These are phyloP conservation scores for Globisporangium megalacanthum DNA, from an alignment of 352 stramenopile species.

Conservation along the genomic window DNA sequence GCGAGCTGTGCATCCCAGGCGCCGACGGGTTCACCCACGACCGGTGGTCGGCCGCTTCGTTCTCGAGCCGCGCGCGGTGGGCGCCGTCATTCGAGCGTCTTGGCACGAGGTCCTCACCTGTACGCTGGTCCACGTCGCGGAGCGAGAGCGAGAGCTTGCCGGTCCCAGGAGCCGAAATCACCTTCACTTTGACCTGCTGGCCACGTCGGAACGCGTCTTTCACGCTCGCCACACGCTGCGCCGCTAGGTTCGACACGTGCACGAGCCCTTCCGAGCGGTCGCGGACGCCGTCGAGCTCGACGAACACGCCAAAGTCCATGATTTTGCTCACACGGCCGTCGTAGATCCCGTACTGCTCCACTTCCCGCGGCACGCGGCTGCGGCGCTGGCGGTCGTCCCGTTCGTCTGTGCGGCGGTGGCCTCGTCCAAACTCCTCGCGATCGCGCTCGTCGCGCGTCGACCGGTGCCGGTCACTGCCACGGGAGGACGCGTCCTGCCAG, in stretches of 20 bases:
- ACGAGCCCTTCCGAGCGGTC: conserved; percentile 91
- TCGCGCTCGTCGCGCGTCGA: conserved; percentile 25
- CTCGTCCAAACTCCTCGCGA: conserved; percentile 13
- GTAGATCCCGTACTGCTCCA: conserved; percentile 95
- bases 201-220: conserved; percentile 85
- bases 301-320: conserved; percentile 97
- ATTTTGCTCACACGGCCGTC: conserved; percentile 91
- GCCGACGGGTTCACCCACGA: conserved; percentile 86
- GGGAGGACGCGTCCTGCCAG: conserved; percentile 14
- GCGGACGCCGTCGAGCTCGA: conserved; percentile 84
- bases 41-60: conserved; percentile 41
- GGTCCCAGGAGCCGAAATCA: conserved; percentile 88
- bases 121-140: conserved; percentile 96
- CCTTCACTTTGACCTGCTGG: conserved; percentile 95
- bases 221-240: conserved; percentile 80
- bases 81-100: conserved; percentile 72
- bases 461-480: conserved; percentile 18
- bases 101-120: conserved; percentile 93
- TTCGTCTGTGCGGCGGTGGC: conserved; percentile 3
- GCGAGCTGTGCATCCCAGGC: conserved; percentile 63
- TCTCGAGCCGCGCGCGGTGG: conserved; percentile 45
- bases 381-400: neutral
- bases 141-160: conserved; percentile 93
- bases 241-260: conserved; percentile 92
- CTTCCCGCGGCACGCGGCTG: conserved; percentile 21